Base-by-base conservation (phyloP, 2,329 filamentous ascomycete genomes). In the Colletotrichum sp. region DNA sequence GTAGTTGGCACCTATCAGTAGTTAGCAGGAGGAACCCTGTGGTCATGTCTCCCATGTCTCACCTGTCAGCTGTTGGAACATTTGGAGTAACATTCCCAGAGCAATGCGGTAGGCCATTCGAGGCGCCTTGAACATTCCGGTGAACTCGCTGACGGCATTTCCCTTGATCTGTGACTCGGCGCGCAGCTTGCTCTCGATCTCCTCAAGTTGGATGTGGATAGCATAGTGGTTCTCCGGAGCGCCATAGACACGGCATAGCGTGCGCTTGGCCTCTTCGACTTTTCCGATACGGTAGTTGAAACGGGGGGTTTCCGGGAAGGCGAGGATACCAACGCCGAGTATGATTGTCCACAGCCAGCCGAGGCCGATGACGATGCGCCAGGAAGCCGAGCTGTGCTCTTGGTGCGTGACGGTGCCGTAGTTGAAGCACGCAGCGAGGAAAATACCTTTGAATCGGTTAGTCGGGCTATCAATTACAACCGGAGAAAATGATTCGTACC, bases 91-190 rank as follows among this genome's bases (percentile, higher is more conserved):
- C 70, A 93, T 87, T 27, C 93, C 92, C 1, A 94, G 86, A 0
- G 89, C 79, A 1, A 92, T 91, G 2, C 93, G 89, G 78, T 93
- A 93, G 0, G 88, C 82, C 89, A 94, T 94, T 5, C 91, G 87
- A 3, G 92, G 92, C 0, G 90, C 91, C 61, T 87, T 90, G 79
- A 94, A 92, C 85, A 94, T 93, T 77, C 90, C 89, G 56, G 90
- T 82, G 79, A 89, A 89, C 25, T 88, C 86, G 4, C 84, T 82
- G 30, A 87, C 81, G 2, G 87, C 85, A 30, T 86, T 86, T n/a
- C 80, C 79, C 78, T 85, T 82, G 76, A 85, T 70, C 39, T 79
- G 72, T 5, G 80, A 82, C 78, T 91, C 90, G n/a, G 86, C 88
- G 2, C 86, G 84, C 0, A 90, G 84, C 81, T 91, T 91, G 71